Percentiles rank a stretch among this genome's conserved stretches.
These are phyloP conservation scores for Dichotomopilus funicola DNA, from an alignment of 2,329 filamentous ascomycete species.

Conservation along the genomic window DNA sequence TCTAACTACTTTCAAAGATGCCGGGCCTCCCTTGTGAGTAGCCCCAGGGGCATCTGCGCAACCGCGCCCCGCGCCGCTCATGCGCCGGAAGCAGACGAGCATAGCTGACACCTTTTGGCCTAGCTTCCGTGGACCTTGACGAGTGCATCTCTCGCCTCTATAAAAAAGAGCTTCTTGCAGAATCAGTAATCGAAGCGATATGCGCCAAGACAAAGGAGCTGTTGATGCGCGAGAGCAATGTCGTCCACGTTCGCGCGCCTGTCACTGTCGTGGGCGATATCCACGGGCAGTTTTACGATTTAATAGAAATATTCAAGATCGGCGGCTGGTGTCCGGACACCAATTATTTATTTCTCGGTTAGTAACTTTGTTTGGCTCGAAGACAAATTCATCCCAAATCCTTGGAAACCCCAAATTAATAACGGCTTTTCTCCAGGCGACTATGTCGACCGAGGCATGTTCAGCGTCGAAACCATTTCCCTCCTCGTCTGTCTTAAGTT, in stretches of 20 bases:
- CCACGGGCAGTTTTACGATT: constrained; percentile 96
- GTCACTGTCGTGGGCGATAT: constrained; percentile 98
- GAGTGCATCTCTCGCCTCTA: constrained; percentile 97
- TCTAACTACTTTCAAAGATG: constrained; percentile 23
- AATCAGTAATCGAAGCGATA: constrained; percentile 97
- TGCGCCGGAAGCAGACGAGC: background rate
- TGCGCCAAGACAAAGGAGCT: constrained; percentile 99
- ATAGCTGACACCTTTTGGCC: constrained; percentile 11
- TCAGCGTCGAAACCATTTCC: constrained; percentile 97
- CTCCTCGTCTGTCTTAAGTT: constrained; percentile 95
- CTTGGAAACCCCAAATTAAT: background rate
- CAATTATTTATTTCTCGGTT: constrained; percentile 95
- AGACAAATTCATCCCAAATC: background rate
- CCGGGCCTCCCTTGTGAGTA: constrained; percentile 30
- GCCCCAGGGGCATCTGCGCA: background rate
- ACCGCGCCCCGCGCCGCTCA: background rate
- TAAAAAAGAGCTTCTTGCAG: constrained; percentile 89
- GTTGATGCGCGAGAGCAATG: constrained; percentile 99
- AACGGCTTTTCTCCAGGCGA: constrained; percentile 54
- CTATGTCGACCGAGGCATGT: constrained; percentile 97
- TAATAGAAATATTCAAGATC: constrained; percentile 99
- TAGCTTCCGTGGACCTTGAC: constrained; percentile 94
- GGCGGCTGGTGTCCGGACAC: constrained; percentile 96
- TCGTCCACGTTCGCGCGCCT: constrained; percentile 91
- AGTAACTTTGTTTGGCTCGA: constrained; percentile 12